Evolutionary conservation across 257 asterid genomes (phyloP).

Genomic region (Fraxinus pennsylvanica): DNA sequence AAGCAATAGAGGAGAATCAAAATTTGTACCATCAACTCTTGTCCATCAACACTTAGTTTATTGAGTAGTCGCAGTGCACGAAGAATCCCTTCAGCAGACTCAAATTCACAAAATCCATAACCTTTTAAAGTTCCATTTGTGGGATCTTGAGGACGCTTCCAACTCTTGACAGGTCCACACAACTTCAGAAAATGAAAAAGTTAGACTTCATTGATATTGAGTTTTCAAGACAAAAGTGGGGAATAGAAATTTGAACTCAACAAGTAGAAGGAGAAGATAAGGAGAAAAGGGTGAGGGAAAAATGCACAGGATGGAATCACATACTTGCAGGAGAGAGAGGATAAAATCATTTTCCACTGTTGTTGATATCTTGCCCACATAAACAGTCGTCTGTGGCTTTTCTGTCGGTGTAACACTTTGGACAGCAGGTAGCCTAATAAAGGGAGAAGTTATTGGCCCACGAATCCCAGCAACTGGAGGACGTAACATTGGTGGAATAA

Average conservation of each 20-base stretch:
- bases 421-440: conserved; percentile 54
- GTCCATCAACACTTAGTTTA: conserved; percentile 87
- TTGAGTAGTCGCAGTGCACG: conserved; percentile 84
- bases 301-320: conserved; percentile 22
- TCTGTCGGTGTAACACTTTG: conserved; percentile 51
- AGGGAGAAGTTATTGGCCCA: conserved; percentile 61
- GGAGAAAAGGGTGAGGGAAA: conserved; percentile 7
- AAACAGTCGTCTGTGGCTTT: conserved; percentile 88
- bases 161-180: conserved; percentile 94
- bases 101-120: conserved; percentile 97
- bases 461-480: conserved; percentile 75
- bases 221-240: conserved; percentile 3
- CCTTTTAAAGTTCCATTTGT: conserved; percentile 77
- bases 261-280: conserved; percentile 16
- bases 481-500: conserved; percentile 69
- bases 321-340: conserved; percentile 82
- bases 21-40: conserved; percentile 77
- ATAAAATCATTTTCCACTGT: conserved; percentile 91
- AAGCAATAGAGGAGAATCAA: conserved; percentile 21
- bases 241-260: conserved; percentile 14
- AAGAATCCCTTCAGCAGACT: conserved; percentile 93
- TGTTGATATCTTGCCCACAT: conserved; percentile 87
- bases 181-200: conserved; percentile 55
- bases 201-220: conserved; percentile 27
- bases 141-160: conserved; percentile 98